Conservation (phyloP, 2,329 filamentous ascomycete genomes). For the Westerdykella aurantiaca region DNA sequence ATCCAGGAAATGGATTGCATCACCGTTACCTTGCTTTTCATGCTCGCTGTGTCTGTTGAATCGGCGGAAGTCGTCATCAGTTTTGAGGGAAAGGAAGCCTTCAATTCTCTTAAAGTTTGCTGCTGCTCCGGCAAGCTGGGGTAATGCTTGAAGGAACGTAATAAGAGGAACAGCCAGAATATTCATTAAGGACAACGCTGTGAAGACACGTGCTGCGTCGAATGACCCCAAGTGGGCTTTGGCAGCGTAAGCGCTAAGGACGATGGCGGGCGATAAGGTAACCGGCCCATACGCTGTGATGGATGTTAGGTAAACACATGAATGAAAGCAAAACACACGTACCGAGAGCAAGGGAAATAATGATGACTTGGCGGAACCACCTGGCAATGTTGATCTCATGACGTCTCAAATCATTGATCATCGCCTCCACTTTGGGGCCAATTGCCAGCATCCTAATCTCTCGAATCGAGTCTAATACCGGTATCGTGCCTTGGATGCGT, state of each 20-base stretch:
- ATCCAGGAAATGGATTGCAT: not conserved
- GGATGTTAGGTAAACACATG: not conserved
- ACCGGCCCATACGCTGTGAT: not conserved
- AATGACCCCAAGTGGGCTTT: not conserved
- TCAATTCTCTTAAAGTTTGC: not conserved
- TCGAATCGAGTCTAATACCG: constrained; percentile 34
- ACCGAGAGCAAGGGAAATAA: no score
- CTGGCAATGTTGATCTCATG: no score
- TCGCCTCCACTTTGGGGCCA: not conserved
- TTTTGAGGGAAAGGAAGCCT: not conserved
- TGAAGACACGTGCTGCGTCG: not conserved
- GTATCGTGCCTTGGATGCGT: constrained; percentile 31
- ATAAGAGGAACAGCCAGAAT: constrained; percentile 1
- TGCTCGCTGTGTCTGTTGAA: no score
- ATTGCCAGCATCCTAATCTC: constrained; percentile 36
- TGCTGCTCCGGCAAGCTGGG: not conserved
- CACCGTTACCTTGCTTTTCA: no score
- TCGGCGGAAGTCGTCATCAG: no score
- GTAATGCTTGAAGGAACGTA: not conserved
- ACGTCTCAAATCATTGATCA: not conserved
- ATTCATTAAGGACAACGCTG: not conserved
- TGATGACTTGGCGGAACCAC: no score
- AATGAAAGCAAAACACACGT: no score
- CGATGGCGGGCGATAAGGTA: not conserved
- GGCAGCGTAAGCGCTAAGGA: not conserved